Conservation (phyloP, 2,329 filamentous ascomycete species). For the Myriosclerotinia scirpicola region DNA sequence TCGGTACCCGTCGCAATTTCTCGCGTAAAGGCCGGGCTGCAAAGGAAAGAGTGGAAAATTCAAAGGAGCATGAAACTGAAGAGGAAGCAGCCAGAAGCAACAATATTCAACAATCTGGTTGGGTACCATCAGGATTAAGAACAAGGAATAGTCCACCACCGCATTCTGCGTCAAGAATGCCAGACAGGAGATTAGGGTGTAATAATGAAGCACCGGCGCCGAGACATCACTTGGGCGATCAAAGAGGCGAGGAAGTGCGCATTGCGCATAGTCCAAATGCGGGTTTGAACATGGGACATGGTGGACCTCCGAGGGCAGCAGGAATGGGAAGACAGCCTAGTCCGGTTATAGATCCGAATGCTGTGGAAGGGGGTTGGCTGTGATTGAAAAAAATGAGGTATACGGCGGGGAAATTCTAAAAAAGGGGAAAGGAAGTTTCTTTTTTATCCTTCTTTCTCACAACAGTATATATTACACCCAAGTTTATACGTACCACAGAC, state of each 20-base stretch:
- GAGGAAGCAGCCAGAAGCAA: neutral
- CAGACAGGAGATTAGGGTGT: neutral
- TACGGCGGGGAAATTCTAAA: neutral
- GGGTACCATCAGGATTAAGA: constrained; percentile 7
- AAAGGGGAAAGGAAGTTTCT: neutral
- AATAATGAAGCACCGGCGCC: neutral
- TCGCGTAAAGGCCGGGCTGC: constrained; percentile 15
- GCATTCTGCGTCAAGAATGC: neutral
- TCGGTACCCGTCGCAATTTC: constrained; percentile 10
- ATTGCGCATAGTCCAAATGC: constrained; percentile 5
- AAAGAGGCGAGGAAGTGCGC: neutral
- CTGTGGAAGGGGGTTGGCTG: constrained; percentile 7
- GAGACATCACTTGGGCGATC: neutral
- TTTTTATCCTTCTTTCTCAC: neutral
- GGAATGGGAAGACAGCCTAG: neutral
- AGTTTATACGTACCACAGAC: neutral
- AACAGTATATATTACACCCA: neutral
- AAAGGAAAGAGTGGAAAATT: neutral
- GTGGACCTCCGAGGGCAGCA: neutral
- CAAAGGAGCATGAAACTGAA: neutral
- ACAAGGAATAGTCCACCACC: neutral
- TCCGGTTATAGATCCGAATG: neutral
- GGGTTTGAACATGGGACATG: neutral
- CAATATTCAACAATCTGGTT: constrained; percentile 8
- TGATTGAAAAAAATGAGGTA: neutral